phyloP scores from a whole-genome alignment of 257 asterid species.

The Solanum medicagineum region DNA sequence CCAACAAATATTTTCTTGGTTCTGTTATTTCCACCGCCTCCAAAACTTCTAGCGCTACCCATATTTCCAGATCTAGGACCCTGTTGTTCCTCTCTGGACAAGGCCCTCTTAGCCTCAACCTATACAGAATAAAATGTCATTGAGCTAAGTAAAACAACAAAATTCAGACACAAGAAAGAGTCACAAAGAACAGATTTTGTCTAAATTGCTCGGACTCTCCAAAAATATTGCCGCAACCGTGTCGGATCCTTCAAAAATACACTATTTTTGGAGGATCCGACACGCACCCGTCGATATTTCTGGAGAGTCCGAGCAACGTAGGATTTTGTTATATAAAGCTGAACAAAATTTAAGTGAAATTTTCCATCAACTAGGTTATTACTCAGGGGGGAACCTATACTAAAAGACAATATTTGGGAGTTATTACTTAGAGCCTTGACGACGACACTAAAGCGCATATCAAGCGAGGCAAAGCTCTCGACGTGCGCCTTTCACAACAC shows the following conservation, averaged over 20 bases:
- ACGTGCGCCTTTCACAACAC: too few relatives aligned
- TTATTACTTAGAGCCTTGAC: too few relatives aligned
- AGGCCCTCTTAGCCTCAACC: constrained; percentile 90
- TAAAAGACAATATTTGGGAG: neutral
- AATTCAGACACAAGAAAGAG: neutral
- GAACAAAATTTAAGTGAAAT: neutral
- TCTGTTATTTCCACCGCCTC: constrained; percentile 44
- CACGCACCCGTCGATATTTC: too few relatives aligned
- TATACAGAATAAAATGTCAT: neutral
- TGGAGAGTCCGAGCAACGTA: too few relatives aligned
- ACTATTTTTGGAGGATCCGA: too few relatives aligned
- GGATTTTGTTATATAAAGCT: neutral
- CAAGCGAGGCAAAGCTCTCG: too few relatives aligned
- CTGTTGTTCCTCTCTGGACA: constrained; percentile 91
- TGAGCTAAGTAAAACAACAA: neutral
- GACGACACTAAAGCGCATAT: too few relatives aligned
- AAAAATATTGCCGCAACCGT: too few relatives aligned
- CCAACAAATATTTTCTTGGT: constrained; percentile 92
- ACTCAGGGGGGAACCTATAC: neutral
- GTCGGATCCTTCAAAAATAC: too few relatives aligned
- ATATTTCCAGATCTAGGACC: constrained; percentile 54
- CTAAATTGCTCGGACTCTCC: too few relatives aligned
- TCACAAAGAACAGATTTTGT: neutral
- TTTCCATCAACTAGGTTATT: neutral
- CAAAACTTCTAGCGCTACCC: constrained; percentile 42